Conservation (phyloP, 169 alveolate species). For the Plasmodium malariae region DNA sequence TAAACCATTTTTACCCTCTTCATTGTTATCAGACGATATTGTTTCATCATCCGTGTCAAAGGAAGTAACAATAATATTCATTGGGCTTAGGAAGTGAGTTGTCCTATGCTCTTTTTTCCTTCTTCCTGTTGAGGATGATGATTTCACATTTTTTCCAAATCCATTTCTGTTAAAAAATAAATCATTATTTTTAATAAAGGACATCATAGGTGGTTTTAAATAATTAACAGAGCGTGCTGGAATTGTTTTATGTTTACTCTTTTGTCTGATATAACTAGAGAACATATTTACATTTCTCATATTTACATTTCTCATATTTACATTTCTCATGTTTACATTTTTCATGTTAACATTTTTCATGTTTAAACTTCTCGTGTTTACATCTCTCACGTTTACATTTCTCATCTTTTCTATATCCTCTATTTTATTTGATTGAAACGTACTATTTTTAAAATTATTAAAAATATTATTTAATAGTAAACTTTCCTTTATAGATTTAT, state of each 20-base stretch:
- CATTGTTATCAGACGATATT: background rate
- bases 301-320: no score
- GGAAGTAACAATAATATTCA: conserved; percentile 62
- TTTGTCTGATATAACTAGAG: conserved; percentile 28
- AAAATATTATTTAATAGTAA: background rate
- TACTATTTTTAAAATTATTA: background rate
- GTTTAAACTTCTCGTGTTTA: no score
- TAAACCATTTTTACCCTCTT: background rate
- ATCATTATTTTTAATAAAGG: conserved; percentile 42
- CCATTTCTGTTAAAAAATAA: conserved; percentile 21
- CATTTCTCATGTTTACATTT: no score
- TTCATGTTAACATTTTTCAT: no score
- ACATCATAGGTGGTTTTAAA: conserved; percentile 66
- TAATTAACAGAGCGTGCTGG: conserved; percentile 69
- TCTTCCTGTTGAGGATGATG: background rate
- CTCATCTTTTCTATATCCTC: no score
- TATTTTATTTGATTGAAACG: no score
- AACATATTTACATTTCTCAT: conserved; percentile 1
- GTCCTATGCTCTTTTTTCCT: conserved; percentile 34
- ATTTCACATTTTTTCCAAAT: conserved; percentile 3
- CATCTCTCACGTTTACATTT: no score
- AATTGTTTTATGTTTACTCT: conserved; percentile 70
- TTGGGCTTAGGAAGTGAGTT: conserved; percentile 23
- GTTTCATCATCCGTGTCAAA: conserved; percentile 52
- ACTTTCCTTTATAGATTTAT: background rate